Percentiles rank a stretch among this genome's conserved stretches.
Conservation (phyloP, 2,329 filamentous ascomycete genomes). For the Bertia moriformis region DNA sequence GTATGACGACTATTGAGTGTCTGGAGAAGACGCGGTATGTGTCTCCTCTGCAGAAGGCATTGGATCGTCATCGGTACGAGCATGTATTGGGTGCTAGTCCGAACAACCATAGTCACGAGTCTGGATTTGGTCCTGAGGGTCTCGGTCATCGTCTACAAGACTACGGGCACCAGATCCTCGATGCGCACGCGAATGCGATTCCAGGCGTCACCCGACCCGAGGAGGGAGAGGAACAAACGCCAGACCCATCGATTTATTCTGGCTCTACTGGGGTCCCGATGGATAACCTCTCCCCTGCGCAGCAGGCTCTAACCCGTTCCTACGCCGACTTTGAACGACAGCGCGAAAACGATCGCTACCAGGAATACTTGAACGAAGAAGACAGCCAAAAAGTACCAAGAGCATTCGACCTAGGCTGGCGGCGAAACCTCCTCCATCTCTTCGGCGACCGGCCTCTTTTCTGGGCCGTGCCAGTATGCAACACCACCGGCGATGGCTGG, state of each 20-base stretch:
- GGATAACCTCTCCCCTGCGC: slow-evolving; percentile 21
- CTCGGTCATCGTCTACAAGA: slow-evolving; percentile 35
- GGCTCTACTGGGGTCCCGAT: slow-evolving; percentile 11
- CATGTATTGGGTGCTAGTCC: slow-evolving; percentile 5
- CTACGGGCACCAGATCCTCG: slow-evolving; percentile 60
- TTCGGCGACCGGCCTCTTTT: slow-evolving; percentile 61
- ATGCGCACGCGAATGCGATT: slow-evolving; percentile 68
- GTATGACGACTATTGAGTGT: slow-evolving; percentile 90
- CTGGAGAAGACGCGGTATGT: slow-evolving; percentile 92
- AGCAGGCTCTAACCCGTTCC: slow-evolving; percentile 22
- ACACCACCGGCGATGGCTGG: slow-evolving; percentile 86
- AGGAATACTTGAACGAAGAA: slow-evolving; percentile 74
- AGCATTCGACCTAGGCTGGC: slow-evolving; percentile 82
- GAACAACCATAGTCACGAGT: background rate
- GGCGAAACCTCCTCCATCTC: slow-evolving; percentile 64
- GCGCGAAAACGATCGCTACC: slow-evolving; percentile 37
- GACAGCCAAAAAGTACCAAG: slow-evolving; percentile 80
- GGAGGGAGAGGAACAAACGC: slow-evolving; percentile 50
- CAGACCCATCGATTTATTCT: too few species aligned
- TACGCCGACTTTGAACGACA: slow-evolving; percentile 40
- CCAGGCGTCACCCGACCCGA: slow-evolving; percentile 69
- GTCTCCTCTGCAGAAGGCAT: slow-evolving; percentile 58
- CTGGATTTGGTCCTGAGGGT: slow-evolving; percentile 6
- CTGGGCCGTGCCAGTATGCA: slow-evolving; percentile 71
- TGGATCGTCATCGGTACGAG: slow-evolving; percentile 48